phyloP scores from a whole-genome alignment of 2,329 filamentous ascomycete genomes.

The Aphanoascus verrucosus region DNA sequence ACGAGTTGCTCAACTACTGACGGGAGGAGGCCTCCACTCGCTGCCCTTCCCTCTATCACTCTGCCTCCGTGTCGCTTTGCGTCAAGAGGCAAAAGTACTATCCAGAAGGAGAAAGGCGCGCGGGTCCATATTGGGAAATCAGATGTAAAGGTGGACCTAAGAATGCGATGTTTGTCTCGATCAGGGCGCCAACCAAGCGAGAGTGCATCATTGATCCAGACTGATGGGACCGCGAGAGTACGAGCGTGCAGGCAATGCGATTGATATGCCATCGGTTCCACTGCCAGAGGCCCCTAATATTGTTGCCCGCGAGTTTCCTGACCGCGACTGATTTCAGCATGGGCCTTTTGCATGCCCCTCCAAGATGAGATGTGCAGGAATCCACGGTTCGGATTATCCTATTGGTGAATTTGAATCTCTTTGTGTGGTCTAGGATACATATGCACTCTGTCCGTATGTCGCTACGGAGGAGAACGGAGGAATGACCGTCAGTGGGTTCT shows the following conservation, averaged over 20 bases:
- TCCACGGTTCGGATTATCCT: neutral
- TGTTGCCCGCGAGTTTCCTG: neutral
- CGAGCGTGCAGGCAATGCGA: neutral
- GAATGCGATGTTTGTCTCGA: conserved; percentile 3
- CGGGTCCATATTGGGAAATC: conserved; percentile 8
- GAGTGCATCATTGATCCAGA: conserved; percentile 13
- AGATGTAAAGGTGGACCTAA: neutral
- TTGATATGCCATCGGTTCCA: conserved; percentile 1
- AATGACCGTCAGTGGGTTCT: neutral
- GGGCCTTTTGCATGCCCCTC: neutral
- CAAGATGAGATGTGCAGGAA: neutral
- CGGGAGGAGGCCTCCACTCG: no score
- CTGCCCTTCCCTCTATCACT: neutral
- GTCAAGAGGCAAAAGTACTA: neutral
- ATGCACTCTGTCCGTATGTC: neutral
- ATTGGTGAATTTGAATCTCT: conserved; percentile 9
- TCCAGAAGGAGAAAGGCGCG: conserved; percentile 2
- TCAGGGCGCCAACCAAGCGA: conserved; percentile 7
- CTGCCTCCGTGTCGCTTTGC: neutral
- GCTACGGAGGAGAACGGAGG: neutral
- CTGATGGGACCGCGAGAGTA: conserved; percentile 7
- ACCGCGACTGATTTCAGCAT: neutral
- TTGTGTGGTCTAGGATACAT: neutral
- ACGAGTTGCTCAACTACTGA: neutral
- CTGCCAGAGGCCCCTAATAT: neutral